Percentiles rank a stretch among this genome's conserved stretches.
These are phyloP conservation scores for Seiridium unicorne DNA, from an alignment of 2,329 filamentous ascomycete species.

Conservation along the genomic window DNA sequence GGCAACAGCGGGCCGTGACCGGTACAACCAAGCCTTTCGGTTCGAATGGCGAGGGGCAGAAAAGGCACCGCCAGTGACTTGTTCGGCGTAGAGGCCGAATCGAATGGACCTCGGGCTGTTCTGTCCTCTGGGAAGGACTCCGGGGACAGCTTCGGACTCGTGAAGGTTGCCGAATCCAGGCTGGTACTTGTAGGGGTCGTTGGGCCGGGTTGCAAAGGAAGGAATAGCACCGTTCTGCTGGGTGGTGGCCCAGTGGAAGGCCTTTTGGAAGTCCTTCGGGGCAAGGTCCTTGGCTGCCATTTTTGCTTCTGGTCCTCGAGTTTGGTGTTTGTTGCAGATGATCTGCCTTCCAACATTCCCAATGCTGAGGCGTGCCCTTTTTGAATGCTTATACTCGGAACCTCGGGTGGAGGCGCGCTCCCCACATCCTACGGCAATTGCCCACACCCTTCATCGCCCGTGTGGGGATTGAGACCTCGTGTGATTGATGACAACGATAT, in stretches of 20 bases:
- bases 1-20: slow-evolving; percentile 29
- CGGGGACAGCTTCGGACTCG: slow-evolving; percentile 44
- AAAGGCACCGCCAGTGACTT: slow-evolving; percentile 43
- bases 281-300: no score
- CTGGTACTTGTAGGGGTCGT: slow-evolving; percentile 51
- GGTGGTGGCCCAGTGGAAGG: slow-evolving; percentile 60
- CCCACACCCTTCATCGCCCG: no score
- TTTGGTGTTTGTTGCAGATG: no score
- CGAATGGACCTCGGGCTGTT: slow-evolving; percentile 42
- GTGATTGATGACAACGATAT: no score
- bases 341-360: no score
- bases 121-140: slow-evolving; percentile 43
- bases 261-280: slow-evolving; percentile 43
- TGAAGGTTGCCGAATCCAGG: slow-evolving; percentile 51
- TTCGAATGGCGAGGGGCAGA: slow-evolving; percentile 25
- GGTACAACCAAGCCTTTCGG: slow-evolving; percentile 33
- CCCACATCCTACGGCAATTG: no score
- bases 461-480: no score
- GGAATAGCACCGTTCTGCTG: slow-evolving; percentile 54
- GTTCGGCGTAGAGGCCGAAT: slow-evolving; percentile 43
- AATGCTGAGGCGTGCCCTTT: no score
- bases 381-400: no score
- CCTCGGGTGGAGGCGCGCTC: no score
- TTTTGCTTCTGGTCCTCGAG: no score
- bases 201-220: slow-evolving; percentile 40